phyloP scores from a whole-genome alignment of 2,329 filamentous ascomycete genomes.

The Xylariaceae sp. region DNA sequence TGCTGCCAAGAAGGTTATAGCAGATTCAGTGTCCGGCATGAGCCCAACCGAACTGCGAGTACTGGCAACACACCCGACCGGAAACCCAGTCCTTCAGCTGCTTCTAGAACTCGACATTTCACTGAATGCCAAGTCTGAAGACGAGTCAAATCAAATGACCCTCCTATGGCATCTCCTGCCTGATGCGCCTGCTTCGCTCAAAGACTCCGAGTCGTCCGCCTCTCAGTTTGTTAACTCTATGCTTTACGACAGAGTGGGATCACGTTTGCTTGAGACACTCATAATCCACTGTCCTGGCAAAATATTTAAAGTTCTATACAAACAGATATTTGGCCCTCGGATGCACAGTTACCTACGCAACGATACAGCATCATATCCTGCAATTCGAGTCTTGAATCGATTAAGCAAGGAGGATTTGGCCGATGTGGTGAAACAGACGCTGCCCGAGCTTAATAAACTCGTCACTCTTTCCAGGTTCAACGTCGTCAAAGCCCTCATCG shows the following conservation, averaged over 20 bases:
- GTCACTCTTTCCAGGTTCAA: constrained; percentile 74
- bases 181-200: constrained; percentile 67
- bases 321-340: constrained; percentile 73
- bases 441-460: constrained; percentile 69
- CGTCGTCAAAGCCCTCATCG: constrained; percentile 77
- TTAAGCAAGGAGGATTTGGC: constrained; percentile 83
- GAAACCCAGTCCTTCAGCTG: constrained; percentile 90
- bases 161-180: constrained; percentile 78
- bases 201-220: constrained; percentile 69
- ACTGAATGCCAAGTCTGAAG: constrained; percentile 60
- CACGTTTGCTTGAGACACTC: constrained; percentile 83
- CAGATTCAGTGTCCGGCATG: constrained; percentile 69
- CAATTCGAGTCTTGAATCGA: constrained; percentile 76
- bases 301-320: constrained; percentile 85
- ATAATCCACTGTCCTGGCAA: constrained; percentile 79
- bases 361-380: constrained; percentile 85
- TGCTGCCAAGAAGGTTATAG: constrained; percentile 79
- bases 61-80: constrained; percentile 82
- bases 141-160: constrained; percentile 40
- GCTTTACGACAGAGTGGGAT: constrained; percentile 87
- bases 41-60: constrained; percentile 79
- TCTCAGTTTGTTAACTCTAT: constrained; percentile 78
- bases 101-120: constrained; percentile 83
- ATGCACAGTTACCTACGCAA: constrained; percentile 82
- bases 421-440: constrained; percentile 67